phyloP scores from a whole-genome alignment of 345 rosid species.

The Arabidopsis thaliana region TAIR10.1 NC_003075.7:12196501-12197000 shows the following conservation, averaged over 20 bases:
- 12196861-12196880: slow-evolving; percentile 27
- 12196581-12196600: slow-evolving; percentile 70
- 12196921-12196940: slow-evolving; percentile 20
- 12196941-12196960: slow-evolving; percentile 16
- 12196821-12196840: slow-evolving; percentile 28
- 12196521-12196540: slow-evolving; percentile 68
- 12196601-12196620: slow-evolving; percentile 58
- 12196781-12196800: slow-evolving; percentile 52
- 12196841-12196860: slow-evolving; percentile 37
- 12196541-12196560: slow-evolving; percentile 82
- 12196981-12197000: neutral
- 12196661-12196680: slow-evolving; percentile 71
- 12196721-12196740: slow-evolving; percentile 44
- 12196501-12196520: slow-evolving; percentile 74
- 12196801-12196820: slow-evolving; percentile 17
- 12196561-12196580: slow-evolving; percentile 69
- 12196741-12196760: slow-evolving; percentile 69
- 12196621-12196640: slow-evolving; percentile 49
- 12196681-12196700: slow-evolving; percentile 77
- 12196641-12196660: slow-evolving; percentile 50
- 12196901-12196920: neutral
- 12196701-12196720: slow-evolving; percentile 67
- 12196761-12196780: slow-evolving; percentile 58
- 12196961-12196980: neutral
- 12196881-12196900: neutral